Evolutionary conservation across 441 rosid genomes (phyloP), one percentile per base, ranked within the genome.

Genomic region (Aleurites moluccanus): DNA sequence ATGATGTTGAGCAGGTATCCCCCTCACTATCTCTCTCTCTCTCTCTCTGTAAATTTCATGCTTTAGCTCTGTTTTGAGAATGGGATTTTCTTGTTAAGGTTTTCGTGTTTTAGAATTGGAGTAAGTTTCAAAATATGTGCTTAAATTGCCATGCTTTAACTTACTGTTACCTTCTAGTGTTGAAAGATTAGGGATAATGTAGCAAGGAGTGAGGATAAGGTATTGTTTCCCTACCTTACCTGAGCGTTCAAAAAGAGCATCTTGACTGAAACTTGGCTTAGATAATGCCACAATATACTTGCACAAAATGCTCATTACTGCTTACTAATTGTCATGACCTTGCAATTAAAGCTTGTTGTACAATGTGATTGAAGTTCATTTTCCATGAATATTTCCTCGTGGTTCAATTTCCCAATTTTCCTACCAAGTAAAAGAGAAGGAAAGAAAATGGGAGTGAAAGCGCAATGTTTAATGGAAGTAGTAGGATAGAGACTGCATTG

Each of bases 1-100:
- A 94, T 80, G 97, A 94, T 73, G 95, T 92, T 27, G 97, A 92
- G 76, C 97, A 92, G 97, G 97, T 92, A 38, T 1, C 8, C 71
- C 50, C 20, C 45, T 15, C 35, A n/a, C n/a, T n/a, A n/a, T 27
- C 25, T 56, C 3, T 10, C 59, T 53, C 10, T 33, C 38, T 33
- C 38, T 35, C 49, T 45, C 15, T 18, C 1, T 52, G 2, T 55
- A 55, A 9, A 25, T 57, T 57, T 57, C 62, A 56, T 56, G 28
- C 30, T 20, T n/a, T 30, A 3, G 38, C 21, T 49, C 21, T 68
- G 7, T n/a, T 38, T 55, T 15, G 25, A 13, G 16, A n/a, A n/a
- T 52, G 72, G 57, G 18, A 5, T 42, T 33, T 63, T 20, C 45
- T 64, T 64, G 47, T 40, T 38, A 0, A 1, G 2, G 23, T 64